These are phyloP conservation scores for Starmerella vaccinii DNA, from an alignment of 805 yeast genomes.

Conservation along the genomic window DNA sequence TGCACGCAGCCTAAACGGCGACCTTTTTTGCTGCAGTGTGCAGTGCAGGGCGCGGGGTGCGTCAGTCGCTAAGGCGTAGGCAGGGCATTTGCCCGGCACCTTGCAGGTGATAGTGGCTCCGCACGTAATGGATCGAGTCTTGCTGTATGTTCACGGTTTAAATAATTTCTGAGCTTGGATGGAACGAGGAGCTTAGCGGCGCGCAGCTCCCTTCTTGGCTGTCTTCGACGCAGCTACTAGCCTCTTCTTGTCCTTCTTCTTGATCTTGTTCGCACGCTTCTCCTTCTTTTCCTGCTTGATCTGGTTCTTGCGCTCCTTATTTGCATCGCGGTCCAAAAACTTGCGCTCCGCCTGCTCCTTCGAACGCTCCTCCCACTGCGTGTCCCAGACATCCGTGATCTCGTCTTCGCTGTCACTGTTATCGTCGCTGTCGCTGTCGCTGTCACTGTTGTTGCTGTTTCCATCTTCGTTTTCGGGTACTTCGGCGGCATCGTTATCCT, in stretches of 20 bases:
- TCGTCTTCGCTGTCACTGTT: constrained; percentile 21
- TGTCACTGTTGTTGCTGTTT: neutral
- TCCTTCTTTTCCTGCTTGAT: constrained; percentile 72
- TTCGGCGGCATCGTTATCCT: neutral
- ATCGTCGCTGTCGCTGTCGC: neutral
- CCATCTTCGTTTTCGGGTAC: neutral
- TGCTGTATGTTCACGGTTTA: neutral
- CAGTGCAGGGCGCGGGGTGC: neutral
- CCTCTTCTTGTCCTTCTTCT: constrained; percentile 72
- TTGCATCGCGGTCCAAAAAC: constrained; percentile 65
- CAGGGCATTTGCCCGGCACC: neutral
- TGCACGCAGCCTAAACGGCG: neutral
- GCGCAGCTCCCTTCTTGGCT: constrained; percentile 17
- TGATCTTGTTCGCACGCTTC: constrained; percentile 70
- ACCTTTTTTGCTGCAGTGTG: neutral
- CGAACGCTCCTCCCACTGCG: constrained; percentile 36
- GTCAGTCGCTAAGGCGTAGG: too few species aligned
- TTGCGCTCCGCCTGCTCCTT: constrained; percentile 53
- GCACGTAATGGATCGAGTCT: too few species aligned
- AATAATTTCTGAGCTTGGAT: too few species aligned
- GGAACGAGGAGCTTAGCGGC: constrained; percentile 1
- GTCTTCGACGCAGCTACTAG: constrained; percentile 45
- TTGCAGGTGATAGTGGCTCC: too few species aligned
- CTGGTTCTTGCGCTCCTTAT: constrained; percentile 61
- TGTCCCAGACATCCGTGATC: constrained; percentile 32